Evolutionary conservation across 768 basidiomycete species (phyloP).

Genomic region (Suillus occidentalis): DNA sequence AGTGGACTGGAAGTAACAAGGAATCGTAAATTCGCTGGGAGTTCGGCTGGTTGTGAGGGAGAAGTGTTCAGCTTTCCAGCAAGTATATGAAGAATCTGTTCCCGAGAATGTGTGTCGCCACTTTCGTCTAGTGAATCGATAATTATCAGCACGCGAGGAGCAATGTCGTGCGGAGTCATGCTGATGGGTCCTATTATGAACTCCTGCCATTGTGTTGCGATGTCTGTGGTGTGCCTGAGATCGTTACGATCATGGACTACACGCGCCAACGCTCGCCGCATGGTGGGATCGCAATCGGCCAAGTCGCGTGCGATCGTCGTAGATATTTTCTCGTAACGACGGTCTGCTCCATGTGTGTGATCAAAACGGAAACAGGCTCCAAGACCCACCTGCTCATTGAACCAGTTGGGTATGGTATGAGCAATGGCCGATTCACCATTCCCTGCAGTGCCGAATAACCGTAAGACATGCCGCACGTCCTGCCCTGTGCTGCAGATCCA

Average conservation of each 20-base stretch:
- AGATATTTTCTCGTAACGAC: neutral
- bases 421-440: conserved; percentile 6
- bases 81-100: conserved; percentile 16
- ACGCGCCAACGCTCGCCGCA: neutral
- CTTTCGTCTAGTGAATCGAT: conserved; percentile 26
- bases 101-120: conserved; percentile 7
- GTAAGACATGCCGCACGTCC: conserved; percentile 8
- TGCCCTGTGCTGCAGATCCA: conserved; percentile 13
- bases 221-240: neutral
- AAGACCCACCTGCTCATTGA: conserved; percentile 10
- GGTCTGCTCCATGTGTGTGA: neutral
- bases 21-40: conserved; percentile 15
- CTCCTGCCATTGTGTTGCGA: conserved; percentile 15
- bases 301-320: conserved; percentile 2
- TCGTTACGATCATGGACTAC: neutral
- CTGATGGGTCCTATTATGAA: conserved; percentile 16
- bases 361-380: conserved; percentile 18
- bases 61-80: neutral
- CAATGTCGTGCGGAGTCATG: neutral
- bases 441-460: conserved; percentile 14
- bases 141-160: conserved; percentile 22
- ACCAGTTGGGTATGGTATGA: conserved; percentile 14
- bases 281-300: neutral
- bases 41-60: neutral
- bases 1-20: conserved; percentile 17